Conservation (phyloP, 2,329 filamentous ascomycete genomes). For the Arachnopeziza araneosa region DNA sequence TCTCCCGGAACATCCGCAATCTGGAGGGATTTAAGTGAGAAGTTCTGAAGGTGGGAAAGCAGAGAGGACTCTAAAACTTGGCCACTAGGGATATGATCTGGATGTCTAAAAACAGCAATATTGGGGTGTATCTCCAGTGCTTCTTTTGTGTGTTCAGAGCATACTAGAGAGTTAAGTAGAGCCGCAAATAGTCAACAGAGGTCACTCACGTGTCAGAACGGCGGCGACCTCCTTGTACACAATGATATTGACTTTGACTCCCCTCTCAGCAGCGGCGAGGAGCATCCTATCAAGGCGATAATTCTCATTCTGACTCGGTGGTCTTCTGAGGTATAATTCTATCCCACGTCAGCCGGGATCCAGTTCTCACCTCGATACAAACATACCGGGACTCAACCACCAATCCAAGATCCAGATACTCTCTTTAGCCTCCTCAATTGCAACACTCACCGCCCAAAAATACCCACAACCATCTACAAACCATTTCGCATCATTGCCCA, state of each 20-base stretch:
- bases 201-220: conserved; percentile 68
- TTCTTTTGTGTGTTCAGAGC: conserved; percentile 72
- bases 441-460: conserved; percentile 78
- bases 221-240: conserved; percentile 90
- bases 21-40: conserved; percentile 47
- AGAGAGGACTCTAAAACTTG: conserved; percentile 64
- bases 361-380: neutral
- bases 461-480: conserved; percentile 81
- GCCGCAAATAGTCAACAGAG: neutral
- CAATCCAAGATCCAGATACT: conserved; percentile 79
- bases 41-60: conserved; percentile 49
- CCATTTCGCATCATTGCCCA: conserved; percentile 75
- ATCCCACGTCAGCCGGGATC: neutral
- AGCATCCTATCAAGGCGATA: conserved; percentile 83
- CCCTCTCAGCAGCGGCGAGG: conserved; percentile 73
- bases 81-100: conserved; percentile 75
- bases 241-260: conserved; percentile 78
- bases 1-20: conserved; percentile 64
- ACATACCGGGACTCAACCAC: conserved; percentile 68
- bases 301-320: conserved; percentile 72
- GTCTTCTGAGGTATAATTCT: conserved; percentile 80
- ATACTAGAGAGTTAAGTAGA: conserved; percentile 42
- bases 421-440: conserved; percentile 69
- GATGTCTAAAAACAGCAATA: conserved; percentile 84
- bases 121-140: conserved; percentile 76